Percentiles rank a stretch among this genome's conserved stretches.
Evolutionary conservation across 345 rosid species (phyloP).

Genomic region (Syzygium grande): DNA sequence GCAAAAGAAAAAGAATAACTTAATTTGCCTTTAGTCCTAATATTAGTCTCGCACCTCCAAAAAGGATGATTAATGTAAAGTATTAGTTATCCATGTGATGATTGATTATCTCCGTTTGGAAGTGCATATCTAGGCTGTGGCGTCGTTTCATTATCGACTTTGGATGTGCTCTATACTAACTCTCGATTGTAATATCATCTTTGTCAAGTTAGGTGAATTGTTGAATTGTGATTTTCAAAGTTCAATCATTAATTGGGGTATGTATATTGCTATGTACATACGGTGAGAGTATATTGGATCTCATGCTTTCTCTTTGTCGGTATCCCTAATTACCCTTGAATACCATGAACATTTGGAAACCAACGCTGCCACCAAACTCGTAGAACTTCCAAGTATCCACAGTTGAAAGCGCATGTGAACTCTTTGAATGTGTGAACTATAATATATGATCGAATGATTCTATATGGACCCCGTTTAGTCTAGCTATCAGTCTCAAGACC

Average conservation of each 20-base stretch:
- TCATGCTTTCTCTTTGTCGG: not conserved
- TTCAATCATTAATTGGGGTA: not conserved
- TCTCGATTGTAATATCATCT: not conserved
- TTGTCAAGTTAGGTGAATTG: not conserved
- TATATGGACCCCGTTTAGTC: not conserved
- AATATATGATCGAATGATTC: not conserved
- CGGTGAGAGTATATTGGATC: not conserved
- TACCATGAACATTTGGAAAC: not conserved
- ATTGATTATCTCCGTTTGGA: not conserved
- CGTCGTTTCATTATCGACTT: not conserved
- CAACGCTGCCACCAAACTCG: not conserved
- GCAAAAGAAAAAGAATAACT: not conserved
- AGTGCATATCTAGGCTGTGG: not conserved
- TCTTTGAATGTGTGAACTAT: not conserved
- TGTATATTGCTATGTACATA: not conserved
- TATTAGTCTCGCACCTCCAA: not conserved
- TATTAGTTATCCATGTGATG: not conserved
- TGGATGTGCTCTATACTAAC: not conserved
- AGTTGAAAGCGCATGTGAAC: not conserved
- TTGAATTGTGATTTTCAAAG: not conserved
- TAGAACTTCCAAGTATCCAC: not conserved
- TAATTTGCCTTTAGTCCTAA: not conserved
- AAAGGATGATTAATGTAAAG: not conserved
- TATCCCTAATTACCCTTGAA: not conserved
- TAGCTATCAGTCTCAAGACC: not conserved